Conservation (phyloP, 176 grass and related monocot species). For the Lolium perenne region DNA sequence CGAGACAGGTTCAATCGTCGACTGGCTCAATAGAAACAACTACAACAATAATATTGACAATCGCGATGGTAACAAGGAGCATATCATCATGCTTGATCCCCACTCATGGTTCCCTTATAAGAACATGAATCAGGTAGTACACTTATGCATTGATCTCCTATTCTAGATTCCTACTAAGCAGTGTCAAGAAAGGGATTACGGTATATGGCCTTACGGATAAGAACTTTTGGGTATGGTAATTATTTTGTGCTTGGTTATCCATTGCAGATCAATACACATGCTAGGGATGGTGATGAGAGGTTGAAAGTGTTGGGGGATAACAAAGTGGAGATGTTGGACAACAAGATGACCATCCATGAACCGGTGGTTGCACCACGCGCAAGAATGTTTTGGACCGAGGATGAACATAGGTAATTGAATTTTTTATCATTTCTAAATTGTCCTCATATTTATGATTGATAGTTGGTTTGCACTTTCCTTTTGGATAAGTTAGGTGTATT, state of each 20-base stretch:
- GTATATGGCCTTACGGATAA: not conserved
- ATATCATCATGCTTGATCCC: not conserved
- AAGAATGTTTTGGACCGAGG: conserved; percentile 6
- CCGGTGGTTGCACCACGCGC: not conserved
- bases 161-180: not conserved
- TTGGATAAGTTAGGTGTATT: not conserved
- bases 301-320: not conserved
- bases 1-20: not conserved
- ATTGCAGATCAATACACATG: not conserved
- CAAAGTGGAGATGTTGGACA: not conserved
- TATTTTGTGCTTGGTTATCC: not conserved
- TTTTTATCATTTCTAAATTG: not conserved
- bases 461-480: not conserved
- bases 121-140: conserved; percentile 5
- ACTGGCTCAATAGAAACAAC: not conserved
- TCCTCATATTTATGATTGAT: not conserved
- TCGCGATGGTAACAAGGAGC: not conserved
- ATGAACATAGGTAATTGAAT: conserved; percentile 39
- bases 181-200: not conserved
- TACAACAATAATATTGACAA: not conserved
- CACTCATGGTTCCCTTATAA: conserved; percentile 12
- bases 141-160: conserved; percentile 22
- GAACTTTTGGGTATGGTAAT: not conserved
- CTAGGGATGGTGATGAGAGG: too few species aligned
- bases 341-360: not conserved